These are phyloP conservation scores for Dinochytrium kinnereticum DNA, from an alignment of 371 early-diverging fungal species.

Conservation along the genomic window DNA sequence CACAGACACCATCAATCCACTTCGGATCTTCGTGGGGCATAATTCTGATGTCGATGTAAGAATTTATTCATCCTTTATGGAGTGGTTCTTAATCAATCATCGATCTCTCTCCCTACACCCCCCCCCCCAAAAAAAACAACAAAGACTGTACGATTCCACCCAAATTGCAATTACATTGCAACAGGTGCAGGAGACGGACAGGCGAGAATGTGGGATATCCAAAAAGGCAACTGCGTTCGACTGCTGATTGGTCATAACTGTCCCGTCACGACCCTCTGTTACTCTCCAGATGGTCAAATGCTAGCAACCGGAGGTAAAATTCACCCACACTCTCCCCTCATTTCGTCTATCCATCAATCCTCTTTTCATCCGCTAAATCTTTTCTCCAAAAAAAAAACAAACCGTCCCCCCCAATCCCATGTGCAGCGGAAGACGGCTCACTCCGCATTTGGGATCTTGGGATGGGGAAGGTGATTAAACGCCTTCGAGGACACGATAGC, in stretches of 20 bases:
- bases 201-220: slow-evolving; percentile 96
- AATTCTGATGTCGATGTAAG: slow-evolving; percentile 96
- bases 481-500: slow-evolving; percentile 84
- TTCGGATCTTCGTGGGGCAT: slow-evolving; percentile 98
- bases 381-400: too few species aligned
- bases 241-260: slow-evolving; percentile 94
- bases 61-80: too few species aligned
- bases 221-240: slow-evolving; percentile 90
- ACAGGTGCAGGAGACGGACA: slow-evolving; percentile 96
- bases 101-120: too few species aligned
- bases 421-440: slow-evolving; percentile 77
- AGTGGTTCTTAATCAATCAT: too few species aligned
- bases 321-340: too few species aligned
- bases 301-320: slow-evolving; percentile 86
- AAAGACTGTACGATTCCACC: slow-evolving; percentile 93
- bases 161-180: slow-evolving; percentile 96
- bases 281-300: slow-evolving; percentile 94
- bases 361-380: too few species aligned
- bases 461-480: slow-evolving; percentile 80
- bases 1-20: slow-evolving; percentile 92
- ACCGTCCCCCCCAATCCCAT: background rate
- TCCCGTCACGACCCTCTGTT: slow-evolving; percentile 80
- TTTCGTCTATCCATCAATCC: too few species aligned
- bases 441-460: slow-evolving; percentile 98
- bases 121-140: too few species aligned